Percentiles rank a stretch among this genome's conserved stretches.
These are phyloP conservation scores for Coix lacrymajobi DNA, from an alignment of 176 grass and related monocot genomes.

Conservation along the genomic window DNA sequence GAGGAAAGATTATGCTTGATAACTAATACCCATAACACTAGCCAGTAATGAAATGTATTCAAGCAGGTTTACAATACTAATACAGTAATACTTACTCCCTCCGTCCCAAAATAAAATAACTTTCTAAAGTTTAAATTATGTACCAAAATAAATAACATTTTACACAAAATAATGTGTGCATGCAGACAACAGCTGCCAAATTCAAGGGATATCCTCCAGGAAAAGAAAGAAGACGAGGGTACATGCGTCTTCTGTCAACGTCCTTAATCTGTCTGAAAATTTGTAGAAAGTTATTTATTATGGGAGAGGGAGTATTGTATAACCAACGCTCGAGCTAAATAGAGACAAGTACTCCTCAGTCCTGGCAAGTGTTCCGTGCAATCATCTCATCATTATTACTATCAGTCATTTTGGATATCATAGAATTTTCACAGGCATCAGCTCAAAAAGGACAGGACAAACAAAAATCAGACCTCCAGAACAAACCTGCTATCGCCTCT, in stretches of 20 bases:
- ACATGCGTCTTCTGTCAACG: too few relatives aligned
- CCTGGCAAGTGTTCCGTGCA: background rate
- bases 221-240: too few relatives aligned
- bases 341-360: background rate
- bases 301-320: background rate
- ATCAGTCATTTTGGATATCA: background rate
- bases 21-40: background rate
- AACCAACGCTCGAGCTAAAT: background rate
- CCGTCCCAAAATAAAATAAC: too few relatives aligned
- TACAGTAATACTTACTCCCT: too few relatives aligned
- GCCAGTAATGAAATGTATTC: background rate
- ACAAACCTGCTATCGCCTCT: slow-evolving; percentile 74
- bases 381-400: background rate
- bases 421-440: background rate
- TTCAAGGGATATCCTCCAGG: too few relatives aligned
- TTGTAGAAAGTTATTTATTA: too few relatives aligned
- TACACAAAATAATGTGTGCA: too few relatives aligned
- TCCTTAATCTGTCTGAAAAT: too few relatives aligned
- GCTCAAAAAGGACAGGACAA: background rate
- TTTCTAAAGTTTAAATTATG: too few relatives aligned
- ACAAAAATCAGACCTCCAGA: background rate
- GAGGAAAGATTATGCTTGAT: background rate
- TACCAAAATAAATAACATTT: too few relatives aligned
- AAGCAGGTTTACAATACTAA: too few relatives aligned
- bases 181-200: too few relatives aligned